phyloP scores from a whole-genome alignment of 23 red algal genomes.

The Gracilaria vermiculophylla region DNA sequence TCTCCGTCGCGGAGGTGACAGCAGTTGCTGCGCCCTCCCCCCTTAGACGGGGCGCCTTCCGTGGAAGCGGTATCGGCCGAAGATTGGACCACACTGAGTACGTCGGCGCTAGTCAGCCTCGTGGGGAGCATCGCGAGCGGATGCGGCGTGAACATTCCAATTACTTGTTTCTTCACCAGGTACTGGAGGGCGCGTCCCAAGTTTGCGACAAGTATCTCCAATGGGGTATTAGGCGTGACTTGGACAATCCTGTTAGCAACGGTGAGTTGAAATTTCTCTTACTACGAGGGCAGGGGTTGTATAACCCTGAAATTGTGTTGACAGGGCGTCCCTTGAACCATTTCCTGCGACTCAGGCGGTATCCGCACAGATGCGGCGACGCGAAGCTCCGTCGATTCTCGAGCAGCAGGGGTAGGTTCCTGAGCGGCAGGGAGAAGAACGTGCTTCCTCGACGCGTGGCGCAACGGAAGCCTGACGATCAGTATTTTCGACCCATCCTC shows the following conservation, averaged over 20 bases:
- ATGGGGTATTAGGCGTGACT: neutral
- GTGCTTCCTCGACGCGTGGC: neutral
- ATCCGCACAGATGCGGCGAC: neutral
- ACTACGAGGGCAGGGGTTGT: slow-evolving; percentile 6
- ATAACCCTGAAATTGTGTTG: neutral
- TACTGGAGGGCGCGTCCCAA: neutral
- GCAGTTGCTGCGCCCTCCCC: neutral
- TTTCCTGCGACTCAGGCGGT: neutral
- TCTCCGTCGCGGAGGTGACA: too few species aligned
- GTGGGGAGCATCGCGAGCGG: neutral
- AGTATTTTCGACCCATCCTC: slow-evolving; percentile 21
- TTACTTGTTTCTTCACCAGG: slow-evolving; percentile 4
- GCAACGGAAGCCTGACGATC: neutral
- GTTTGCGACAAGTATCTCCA: slow-evolving; percentile 29
- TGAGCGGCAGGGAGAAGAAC: neutral
- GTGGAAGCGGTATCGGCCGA: neutral
- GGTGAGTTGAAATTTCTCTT: neutral
- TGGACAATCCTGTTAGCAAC: slow-evolving; percentile 17
- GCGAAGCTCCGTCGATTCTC: neutral
- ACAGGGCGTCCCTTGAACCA: neutral
- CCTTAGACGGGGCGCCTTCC: neutral
- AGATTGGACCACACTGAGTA: neutral
- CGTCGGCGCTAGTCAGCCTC: neutral
- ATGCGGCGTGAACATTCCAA: neutral
- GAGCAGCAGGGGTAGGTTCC: neutral